Base-by-base conservation (phyloP, 2,329 filamentous ascomycete species). In the Claviceps citrina region DNA sequence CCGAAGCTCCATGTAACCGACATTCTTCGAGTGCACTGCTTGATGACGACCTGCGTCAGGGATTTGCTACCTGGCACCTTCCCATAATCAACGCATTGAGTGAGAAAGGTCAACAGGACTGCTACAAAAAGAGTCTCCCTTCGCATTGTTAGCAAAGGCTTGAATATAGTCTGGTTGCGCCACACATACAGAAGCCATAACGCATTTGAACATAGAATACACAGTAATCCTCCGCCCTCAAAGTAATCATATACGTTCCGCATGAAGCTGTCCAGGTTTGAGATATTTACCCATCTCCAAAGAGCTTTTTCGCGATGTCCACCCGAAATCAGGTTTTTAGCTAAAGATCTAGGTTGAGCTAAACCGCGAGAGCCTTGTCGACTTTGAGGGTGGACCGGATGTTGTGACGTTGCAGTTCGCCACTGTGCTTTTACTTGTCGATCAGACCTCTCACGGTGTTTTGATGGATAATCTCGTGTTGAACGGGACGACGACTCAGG, bases 201-300 rank as follows among this genome's bases (percentile, higher is more conserved):
- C 5, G 72, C 58, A 41, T 83, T 74, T 42, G 78, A 75, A 31
- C 89, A 68, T 9, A 91, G 54, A 40, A 94, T 93, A 42, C 84
- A 93, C 72, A 78, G 86, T 28, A 93, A 76, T 0, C 87, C 87
- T 46, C 84, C 81, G 2, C 81, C 81, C 38, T 81, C 67, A 53
- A 83, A 94, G 59, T 94, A 95, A 47, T 81, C 71, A 56, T 95
- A 95, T 3, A 93, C 84, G 46, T 76, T 81, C 41, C 76, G 73
- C 54, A 94, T 76, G 56, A 94, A 95, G 51, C 77, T 80, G 59
- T 95, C 87, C 39, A 95, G 66, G 53, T 93, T 91, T 28, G 83
- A 76, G 42, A 91, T 84, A 53, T 94, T 94, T 40, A 84, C 84
- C 83, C 87, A 95, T 60, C 84, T 74, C 80, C 85, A 95, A 65